Conservation (phyloP, 257 asterid species). For the Fraxinus pennsylvanica region DNA sequence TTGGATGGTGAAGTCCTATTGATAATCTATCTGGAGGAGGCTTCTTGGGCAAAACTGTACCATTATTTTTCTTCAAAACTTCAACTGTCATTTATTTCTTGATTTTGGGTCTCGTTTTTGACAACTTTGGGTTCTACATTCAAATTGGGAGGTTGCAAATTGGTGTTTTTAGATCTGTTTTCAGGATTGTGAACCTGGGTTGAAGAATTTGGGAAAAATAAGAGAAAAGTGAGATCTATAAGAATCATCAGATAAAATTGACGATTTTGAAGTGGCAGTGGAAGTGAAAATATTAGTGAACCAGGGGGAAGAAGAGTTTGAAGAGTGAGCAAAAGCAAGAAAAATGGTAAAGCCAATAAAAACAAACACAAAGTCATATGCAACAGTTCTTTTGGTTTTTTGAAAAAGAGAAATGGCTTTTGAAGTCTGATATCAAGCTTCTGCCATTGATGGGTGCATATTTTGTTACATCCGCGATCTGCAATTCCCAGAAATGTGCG, state of each 20-base stretch:
- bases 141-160: no score
- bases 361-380: constrained; percentile 49
- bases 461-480: constrained; percentile 61
- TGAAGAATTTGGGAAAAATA: no score
- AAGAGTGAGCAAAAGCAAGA: constrained; percentile 69
- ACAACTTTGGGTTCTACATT: no score
- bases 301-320: constrained; percentile 69
- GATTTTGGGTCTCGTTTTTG: constrained; percentile 3
- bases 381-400: constrained; percentile 48
- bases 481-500: not conserved
- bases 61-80: constrained; percentile 25
- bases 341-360: constrained; percentile 71
- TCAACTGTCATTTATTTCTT: constrained; percentile 17
- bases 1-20: constrained; percentile 15
- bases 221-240: no score
- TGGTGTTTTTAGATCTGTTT: no score
- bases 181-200: no score
- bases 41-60: constrained; percentile 27
- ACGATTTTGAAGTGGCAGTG: constrained; percentile 20
- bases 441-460: constrained; percentile 59
- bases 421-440: constrained; percentile 51
- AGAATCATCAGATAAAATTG: constrained; percentile 9
- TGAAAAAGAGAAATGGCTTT: constrained; percentile 45
- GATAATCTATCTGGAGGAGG: constrained; percentile 20
- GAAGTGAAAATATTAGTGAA: constrained; percentile 43